These are phyloP conservation scores for Cladosporium sp. DNA, from an alignment of 2,329 filamentous ascomycete genomes.

Conservation along the genomic window DNA sequence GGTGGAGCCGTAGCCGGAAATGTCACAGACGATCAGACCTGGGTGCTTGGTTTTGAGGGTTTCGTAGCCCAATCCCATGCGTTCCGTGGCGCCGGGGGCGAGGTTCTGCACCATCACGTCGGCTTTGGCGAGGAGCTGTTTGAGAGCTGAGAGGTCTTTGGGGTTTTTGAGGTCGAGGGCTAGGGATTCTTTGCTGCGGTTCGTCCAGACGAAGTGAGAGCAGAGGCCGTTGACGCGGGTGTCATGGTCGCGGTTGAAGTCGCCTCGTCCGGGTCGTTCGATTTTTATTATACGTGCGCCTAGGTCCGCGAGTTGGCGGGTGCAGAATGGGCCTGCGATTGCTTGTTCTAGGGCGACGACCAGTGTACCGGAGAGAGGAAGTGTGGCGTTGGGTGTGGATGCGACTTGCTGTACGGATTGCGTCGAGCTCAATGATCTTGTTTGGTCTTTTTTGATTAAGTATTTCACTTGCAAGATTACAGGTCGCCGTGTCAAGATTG, in stretches of 20 bases:
- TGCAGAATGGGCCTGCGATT: slow-evolving; percentile 53
- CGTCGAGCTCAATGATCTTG: neutral
- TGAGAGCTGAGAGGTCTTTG: slow-evolving; percentile 41
- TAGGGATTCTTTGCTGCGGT: slow-evolving; percentile 52
- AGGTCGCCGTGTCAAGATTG: neutral
- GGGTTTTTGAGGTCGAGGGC: slow-evolving; percentile 48
- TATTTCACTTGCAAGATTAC: neutral
- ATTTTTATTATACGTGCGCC: slow-evolving; percentile 55
- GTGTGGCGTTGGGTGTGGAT: neutral
- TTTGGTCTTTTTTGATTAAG: neutral
- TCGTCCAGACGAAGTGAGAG: slow-evolving; percentile 55
- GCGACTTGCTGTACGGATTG: neutral
- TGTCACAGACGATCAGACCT: slow-evolving; percentile 50
- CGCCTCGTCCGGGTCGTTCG: slow-evolving; percentile 48
- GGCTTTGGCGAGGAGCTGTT: slow-evolving; percentile 40
- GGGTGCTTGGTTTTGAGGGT: slow-evolving; percentile 40
- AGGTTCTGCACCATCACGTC: slow-evolving; percentile 54
- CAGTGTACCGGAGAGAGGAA: slow-evolving; percentile 43
- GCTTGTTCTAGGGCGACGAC: slow-evolving; percentile 53
- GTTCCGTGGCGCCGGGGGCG: slow-evolving; percentile 46
- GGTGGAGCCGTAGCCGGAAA: slow-evolving; percentile 50
- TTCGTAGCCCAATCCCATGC: slow-evolving; percentile 47
- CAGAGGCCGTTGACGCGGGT: slow-evolving; percentile 46
- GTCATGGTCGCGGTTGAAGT: slow-evolving; percentile 52
- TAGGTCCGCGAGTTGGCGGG: slow-evolving; percentile 51